Base-by-base conservation (phyloP, 768 basidiomycete species). In the Calocybe cyanea region DNA sequence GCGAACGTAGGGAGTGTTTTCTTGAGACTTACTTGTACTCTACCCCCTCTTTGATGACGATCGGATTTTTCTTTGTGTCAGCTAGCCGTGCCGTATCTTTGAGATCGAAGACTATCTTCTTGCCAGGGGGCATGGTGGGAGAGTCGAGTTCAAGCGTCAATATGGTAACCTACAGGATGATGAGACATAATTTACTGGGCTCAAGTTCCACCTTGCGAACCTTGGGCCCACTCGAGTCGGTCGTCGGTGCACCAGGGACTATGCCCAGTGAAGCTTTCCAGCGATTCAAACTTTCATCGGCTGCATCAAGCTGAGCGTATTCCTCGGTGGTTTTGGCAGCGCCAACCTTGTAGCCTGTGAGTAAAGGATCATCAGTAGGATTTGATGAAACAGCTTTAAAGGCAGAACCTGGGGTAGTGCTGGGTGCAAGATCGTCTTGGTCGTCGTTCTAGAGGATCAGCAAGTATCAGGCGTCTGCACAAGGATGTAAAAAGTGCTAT, bases 201-300 rank as follows among this genome's bases (percentile, higher is more conserved):
- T 21, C 25, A n/a, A 4, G 43, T 35, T 36, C 31, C 32, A 37
- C 43, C 9, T 13, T 33, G 41, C 60, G 33, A 48, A 86, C 91
- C 79, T 89, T 90, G 41, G 87, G 87, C 11, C 79, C 80, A 54
- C 49, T 65, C 11, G 70, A 62, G 46, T 69, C 58, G 15, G 60
- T 67, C 11, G 39, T 21, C 3, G 61, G 20, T 15, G 62, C 71
- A 21, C 77, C 82, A 25, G 80, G 75, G 41, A 78, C 75, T 49
- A 97, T 82, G 43, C 95, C 95, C 20, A 98, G 76, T 43, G 85
- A 92, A 31, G 90, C 91, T 64, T 98, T 98, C 95, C 95, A 98
- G 52, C 92, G 83, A 24, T 86, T 83, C 57, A 98, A 77, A 63
- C 89, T 92, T 67, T 96, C 94, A 63, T 97, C 94, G 50, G 87